phyloP scores from a whole-genome alignment of 352 stramenopile genomes.

The Phytopythium ostracodes region DNA sequence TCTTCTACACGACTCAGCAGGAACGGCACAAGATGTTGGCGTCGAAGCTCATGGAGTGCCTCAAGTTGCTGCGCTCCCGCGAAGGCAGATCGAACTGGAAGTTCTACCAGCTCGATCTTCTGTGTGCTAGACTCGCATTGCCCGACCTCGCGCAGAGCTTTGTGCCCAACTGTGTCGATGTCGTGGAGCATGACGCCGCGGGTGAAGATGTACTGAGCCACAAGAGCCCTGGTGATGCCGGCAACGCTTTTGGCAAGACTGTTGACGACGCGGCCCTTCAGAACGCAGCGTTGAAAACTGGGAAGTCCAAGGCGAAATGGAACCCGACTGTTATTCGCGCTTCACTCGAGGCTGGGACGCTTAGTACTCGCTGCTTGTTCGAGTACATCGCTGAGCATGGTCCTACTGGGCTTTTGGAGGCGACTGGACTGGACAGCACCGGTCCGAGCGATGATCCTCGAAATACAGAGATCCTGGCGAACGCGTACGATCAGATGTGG shows the following conservation, averaged over 20 bases:
- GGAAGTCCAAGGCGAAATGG: slow-evolving; percentile 67
- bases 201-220: slow-evolving; percentile 12
- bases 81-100: slow-evolving; percentile 41
- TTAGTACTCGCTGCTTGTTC: slow-evolving; percentile 62
- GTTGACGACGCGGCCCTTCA: slow-evolving; percentile 72
- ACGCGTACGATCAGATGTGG: slow-evolving; percentile 73
- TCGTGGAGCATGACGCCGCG: slow-evolving; percentile 43
- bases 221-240: neutral
- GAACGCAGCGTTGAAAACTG: slow-evolving; percentile 52
- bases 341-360: slow-evolving; percentile 54
- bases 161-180: slow-evolving; percentile 59
- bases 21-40: slow-evolving; percentile 54
- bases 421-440: slow-evolving; percentile 23
- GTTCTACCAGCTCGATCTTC: slow-evolving; percentile 73
- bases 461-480: slow-evolving; percentile 43
- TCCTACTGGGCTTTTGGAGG: slow-evolving; percentile 52
- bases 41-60: slow-evolving; percentile 50
- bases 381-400: slow-evolving; percentile 65
- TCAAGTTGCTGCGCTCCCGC: slow-evolving; percentile 25
- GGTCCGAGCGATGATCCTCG: slow-evolving; percentile 36
- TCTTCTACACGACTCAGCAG: slow-evolving; percentile 72
- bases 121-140: slow-evolving; percentile 70
- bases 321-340: slow-evolving; percentile 39
- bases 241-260: slow-evolving; percentile 26
- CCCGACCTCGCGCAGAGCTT: slow-evolving; percentile 77